Percentiles rank a stretch among this genome's conserved stretches.
Conservation (phyloP, 2,329 filamentous ascomycete genomes). For the Monosporascus ibericus region DNA sequence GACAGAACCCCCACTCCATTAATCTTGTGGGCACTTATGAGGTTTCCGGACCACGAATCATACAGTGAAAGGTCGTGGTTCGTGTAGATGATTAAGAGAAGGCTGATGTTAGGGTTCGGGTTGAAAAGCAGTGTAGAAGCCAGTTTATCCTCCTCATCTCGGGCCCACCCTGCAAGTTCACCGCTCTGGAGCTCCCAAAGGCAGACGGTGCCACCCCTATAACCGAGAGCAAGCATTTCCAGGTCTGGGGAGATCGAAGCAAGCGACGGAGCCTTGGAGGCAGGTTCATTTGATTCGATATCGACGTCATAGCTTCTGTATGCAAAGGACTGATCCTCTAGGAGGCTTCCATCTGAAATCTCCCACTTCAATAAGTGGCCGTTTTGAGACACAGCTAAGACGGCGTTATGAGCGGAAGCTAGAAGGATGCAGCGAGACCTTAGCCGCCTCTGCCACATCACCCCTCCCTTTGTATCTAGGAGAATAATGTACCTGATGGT, state of each 20-base stretch:
- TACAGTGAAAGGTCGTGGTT: slow-evolving; percentile 13
- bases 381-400: slow-evolving; percentile 5
- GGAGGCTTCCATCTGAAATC: slow-evolving; percentile 6
- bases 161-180: slow-evolving; percentile 14
- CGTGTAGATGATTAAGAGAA: slow-evolving; percentile 14
- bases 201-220: slow-evolving; percentile 14
- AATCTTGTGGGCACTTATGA: slow-evolving; percentile 3
- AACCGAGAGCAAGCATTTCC: slow-evolving; percentile 15
- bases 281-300: neutral
- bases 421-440: slow-evolving; percentile 1
- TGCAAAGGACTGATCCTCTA: slow-evolving; percentile 8
- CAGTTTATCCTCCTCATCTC: slow-evolving; percentile 8
- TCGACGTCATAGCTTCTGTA: slow-evolving; percentile 6
- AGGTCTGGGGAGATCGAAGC: slow-evolving; percentile 13
- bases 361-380: slow-evolving; percentile 12
- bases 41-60: slow-evolving; percentile 11
- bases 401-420: too few species aligned
- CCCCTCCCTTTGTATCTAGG: neutral
- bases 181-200: slow-evolving; percentile 11
- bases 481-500: neutral
- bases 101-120: slow-evolving; percentile 11
- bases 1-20: slow-evolving; percentile 6
- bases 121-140: slow-evolving; percentile 14
- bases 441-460: neutral
- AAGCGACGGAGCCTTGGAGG: slow-evolving; percentile 5